Percentiles rank a stretch among this genome's conserved stretches.
phyloP scores from a whole-genome alignment of 306 rosid species.

The Cucumis hystrix region DNA sequence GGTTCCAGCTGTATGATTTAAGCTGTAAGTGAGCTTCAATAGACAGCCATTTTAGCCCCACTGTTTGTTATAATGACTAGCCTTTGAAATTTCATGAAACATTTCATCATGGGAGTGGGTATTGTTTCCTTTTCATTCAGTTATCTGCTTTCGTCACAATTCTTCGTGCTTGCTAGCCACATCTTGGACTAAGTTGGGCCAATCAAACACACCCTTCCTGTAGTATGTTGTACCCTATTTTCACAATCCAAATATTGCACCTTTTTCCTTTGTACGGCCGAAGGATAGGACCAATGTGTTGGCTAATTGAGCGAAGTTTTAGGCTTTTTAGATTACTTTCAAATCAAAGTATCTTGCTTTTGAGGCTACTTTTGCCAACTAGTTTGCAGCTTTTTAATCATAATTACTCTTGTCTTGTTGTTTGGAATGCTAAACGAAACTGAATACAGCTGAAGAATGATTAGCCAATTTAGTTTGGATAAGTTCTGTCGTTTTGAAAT shows the following conservation, averaged over 20 bases:
- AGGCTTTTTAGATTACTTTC: neutral
- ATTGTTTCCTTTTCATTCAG: constrained; percentile 42
- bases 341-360: neutral
- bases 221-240: neutral
- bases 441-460: neutral
- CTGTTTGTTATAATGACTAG: constrained; percentile 17
- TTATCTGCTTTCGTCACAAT: constrained; percentile 21
- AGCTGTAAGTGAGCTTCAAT: constrained; percentile 27
- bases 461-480: neutral
- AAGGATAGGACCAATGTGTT: neutral
- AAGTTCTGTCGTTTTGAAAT: neutral
- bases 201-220: neutral
- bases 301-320: neutral
- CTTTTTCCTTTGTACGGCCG: neutral
- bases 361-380: neutral
- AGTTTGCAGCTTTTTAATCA: neutral
- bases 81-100: constrained; percentile 17
- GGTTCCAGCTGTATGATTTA: constrained; percentile 32
- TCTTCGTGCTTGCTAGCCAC: constrained; percentile 8
- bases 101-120: constrained; percentile 28
- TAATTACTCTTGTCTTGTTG: neutral
- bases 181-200: constrained; percentile 15
- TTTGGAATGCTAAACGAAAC: neutral
- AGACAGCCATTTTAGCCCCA: constrained; percentile 28
- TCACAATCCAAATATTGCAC: neutral